phyloP scores from a whole-genome alignment of 2,329 filamentous ascomycete species.

The Fusarium sp. region DNA sequence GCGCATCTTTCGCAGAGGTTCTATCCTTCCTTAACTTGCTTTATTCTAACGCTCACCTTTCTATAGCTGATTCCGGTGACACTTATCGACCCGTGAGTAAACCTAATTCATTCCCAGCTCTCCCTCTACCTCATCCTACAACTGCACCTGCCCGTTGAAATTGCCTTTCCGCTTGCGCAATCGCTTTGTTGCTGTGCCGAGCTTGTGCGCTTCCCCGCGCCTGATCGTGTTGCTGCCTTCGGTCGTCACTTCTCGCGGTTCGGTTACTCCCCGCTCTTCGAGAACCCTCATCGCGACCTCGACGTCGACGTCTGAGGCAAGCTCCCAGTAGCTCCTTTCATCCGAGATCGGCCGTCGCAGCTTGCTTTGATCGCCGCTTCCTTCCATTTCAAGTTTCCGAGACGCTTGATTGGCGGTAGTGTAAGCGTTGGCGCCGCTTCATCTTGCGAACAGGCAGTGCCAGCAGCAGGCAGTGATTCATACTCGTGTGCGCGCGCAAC shows the following conservation, averaged over 20 bases:
- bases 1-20: constrained; percentile 42
- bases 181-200: constrained; percentile 21
- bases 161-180: constrained; percentile 30
- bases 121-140: constrained; percentile 16
- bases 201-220: constrained; percentile 41
- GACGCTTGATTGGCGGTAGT: constrained; percentile 3
- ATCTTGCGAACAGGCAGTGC: neutral
- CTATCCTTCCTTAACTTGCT: constrained; percentile 39
- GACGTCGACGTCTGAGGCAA: constrained; percentile 25
- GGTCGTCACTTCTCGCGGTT: constrained; percentile 22
- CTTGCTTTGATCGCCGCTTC: constrained; percentile 7
- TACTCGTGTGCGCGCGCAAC: constrained; percentile 15
- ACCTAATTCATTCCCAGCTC: constrained; percentile 26
- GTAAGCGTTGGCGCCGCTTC: constrained; percentile 10
- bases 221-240: constrained; percentile 27
- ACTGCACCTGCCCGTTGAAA: constrained; percentile 11
- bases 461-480: constrained; percentile 31
- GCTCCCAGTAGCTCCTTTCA: constrained; percentile 35
- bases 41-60: constrained; percentile 52
- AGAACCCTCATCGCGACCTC: constrained; percentile 29
- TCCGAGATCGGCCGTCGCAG: constrained; percentile 38
- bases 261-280: constrained; percentile 38
- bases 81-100: constrained; percentile 69
- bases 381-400: constrained; percentile 10
- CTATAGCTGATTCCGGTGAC: constrained; percentile 68